These are phyloP conservation scores for Datisca glomerata DNA, from an alignment of 306 rosid species.

Conservation along the genomic window DNA sequence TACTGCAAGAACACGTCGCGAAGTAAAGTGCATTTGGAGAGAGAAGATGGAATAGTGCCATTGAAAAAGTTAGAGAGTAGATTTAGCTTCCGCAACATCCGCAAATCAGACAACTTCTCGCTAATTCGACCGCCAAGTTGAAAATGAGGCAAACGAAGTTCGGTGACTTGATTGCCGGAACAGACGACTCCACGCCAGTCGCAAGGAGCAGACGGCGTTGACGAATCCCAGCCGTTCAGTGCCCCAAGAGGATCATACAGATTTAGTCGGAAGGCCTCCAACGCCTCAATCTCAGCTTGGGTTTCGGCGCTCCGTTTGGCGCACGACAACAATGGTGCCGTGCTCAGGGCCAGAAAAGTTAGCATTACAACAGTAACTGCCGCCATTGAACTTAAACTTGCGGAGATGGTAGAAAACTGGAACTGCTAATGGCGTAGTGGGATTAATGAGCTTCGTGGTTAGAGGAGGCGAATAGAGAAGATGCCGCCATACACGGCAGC, in stretches of 20 bases:
- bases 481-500: too few relatives aligned
- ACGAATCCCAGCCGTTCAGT: conserved; percentile 54
- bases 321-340: conserved; percentile 31
- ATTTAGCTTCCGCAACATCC: conserved; percentile 51
- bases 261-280: conserved; percentile 53
- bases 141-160: conserved; percentile 70
- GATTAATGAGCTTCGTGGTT: too few relatives aligned
- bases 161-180: conserved; percentile 35
- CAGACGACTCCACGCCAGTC: conserved; percentile 79
- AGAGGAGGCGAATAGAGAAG: too few relatives aligned
- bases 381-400: too few relatives aligned
- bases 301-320: conserved; percentile 30
- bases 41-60: conserved; percentile 56
- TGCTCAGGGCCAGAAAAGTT: too few relatives aligned
- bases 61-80: conserved; percentile 71
- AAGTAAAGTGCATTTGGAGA: conserved; percentile 51
- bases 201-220: conserved; percentile 70
- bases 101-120: conserved; percentile 38
- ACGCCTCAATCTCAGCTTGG: conserved; percentile 51
- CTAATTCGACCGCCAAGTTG: conserved; percentile 67
- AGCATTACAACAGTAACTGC: too few relatives aligned
- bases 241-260: conserved; percentile 65
- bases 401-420: too few relatives aligned
- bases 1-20: conserved; percentile 62
- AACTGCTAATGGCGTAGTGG: too few relatives aligned